Conservation (phyloP, 2,329 filamentous ascomycete species). For the Claviceps sp. region DNA sequence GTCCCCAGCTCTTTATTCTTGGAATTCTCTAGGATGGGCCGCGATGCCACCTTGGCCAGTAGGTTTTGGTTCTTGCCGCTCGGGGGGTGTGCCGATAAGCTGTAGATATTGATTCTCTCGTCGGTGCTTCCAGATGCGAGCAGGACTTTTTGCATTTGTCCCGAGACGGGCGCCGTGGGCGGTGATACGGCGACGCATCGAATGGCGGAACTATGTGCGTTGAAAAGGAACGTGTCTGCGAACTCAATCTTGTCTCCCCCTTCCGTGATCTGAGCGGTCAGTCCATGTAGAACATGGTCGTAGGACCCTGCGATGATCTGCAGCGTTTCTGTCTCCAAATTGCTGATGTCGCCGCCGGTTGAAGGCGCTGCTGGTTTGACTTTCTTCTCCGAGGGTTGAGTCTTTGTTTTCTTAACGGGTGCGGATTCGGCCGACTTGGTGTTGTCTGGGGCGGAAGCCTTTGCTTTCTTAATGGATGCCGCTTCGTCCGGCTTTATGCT, state of each 20-base stretch:
- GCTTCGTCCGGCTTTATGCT: background rate
- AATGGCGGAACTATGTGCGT: slow-evolving; percentile 81
- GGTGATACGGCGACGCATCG: slow-evolving; percentile 79
- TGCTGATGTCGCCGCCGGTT: background rate
- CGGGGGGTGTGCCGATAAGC: slow-evolving; percentile 58
- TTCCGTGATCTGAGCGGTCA: slow-evolving; percentile 55
- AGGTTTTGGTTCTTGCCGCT: slow-evolving; percentile 41
- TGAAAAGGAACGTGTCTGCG: slow-evolving; percentile 89
- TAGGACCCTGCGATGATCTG: slow-evolving; percentile 92
- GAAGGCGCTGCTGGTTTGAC: background rate
- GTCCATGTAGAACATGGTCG: slow-evolving; percentile 80
- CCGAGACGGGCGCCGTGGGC: slow-evolving; percentile 45
- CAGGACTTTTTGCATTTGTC: slow-evolving; percentile 66
- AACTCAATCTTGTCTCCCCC: slow-evolving; percentile 42
- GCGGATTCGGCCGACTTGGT: slow-evolving; percentile 7
- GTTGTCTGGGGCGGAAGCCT: slow-evolving; percentile 7
- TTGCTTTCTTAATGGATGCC: slow-evolving; percentile 18
- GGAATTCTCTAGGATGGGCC: slow-evolving; percentile 68
- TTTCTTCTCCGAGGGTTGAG: slow-evolving; percentile 2
- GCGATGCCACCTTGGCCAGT: slow-evolving; percentile 54
- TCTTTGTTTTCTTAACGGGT: slow-evolving; percentile 21
- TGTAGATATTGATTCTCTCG: slow-evolving; percentile 91
- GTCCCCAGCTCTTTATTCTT: slow-evolving; percentile 81
- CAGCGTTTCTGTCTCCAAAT: slow-evolving; percentile 39
- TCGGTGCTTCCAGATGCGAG: slow-evolving; percentile 87